Evolutionary conservation across 2,329 filamentous ascomycete species (phyloP).

Genomic region (Periconia macrospinosa): DNA sequence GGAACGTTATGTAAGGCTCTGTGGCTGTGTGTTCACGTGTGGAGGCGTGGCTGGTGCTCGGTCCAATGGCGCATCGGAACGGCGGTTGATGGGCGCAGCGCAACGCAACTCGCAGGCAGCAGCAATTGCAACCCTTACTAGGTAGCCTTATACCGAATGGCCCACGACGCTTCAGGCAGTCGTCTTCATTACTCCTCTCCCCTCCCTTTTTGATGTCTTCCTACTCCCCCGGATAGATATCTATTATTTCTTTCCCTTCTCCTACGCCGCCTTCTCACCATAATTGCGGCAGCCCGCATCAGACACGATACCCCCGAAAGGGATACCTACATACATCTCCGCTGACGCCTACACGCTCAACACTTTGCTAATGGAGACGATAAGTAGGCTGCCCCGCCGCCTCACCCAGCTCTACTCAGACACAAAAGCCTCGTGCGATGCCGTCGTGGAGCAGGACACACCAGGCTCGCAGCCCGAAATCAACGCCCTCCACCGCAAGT

Average conservation of each 20-base stretch:
- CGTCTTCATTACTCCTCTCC: constrained; percentile 19
- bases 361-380: constrained; percentile 35
- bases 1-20: too few species aligned
- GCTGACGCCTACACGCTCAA: neutral
- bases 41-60: neutral
- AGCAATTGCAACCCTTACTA: constrained; percentile 27
- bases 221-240: too few species aligned
- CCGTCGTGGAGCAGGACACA: constrained; percentile 62
- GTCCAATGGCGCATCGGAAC: neutral
- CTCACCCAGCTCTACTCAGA: constrained; percentile 70
- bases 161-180: constrained; percentile 35
- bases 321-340: neutral
- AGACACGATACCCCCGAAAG: too few species aligned
- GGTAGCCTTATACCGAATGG: constrained; percentile 16
- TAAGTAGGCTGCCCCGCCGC: constrained; percentile 45
- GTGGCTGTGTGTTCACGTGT: neutral
- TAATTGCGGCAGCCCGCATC: too few species aligned
- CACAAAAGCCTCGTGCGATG: constrained; percentile 76
- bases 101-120: constrained; percentile 6
- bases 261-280: neutral
- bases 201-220: constrained; percentile 8
- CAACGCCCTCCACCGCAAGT: constrained; percentile 71
- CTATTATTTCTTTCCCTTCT: neutral
- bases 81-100: too few species aligned
- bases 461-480: constrained; percentile 68